A percentile compares a stretch with the other conserved stretches of the same genome.
Conservation (phyloP, 345 rosid genomes). For the Hibiscus syriacus region DNA sequence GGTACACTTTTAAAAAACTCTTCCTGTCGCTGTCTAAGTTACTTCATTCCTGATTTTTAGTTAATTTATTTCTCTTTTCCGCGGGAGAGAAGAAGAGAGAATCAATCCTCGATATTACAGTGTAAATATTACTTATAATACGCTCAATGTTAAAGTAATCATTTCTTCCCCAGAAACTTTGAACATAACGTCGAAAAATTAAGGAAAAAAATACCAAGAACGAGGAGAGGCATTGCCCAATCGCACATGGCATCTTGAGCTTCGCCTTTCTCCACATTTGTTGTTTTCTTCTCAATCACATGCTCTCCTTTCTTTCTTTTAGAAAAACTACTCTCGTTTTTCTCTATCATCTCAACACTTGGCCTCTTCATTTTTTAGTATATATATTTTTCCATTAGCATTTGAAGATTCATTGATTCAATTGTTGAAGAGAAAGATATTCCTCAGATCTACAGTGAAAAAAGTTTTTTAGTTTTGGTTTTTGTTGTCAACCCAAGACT, state of each 20-base stretch:
- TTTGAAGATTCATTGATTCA: conserved; percentile 36
- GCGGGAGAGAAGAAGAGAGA: conserved; percentile 11
- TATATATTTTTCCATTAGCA: conserved; percentile 16
- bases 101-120: no score
- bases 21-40: not conserved
- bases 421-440: conserved; percentile 19
- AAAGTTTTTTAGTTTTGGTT: conserved; percentile 2
- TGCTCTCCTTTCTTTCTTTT: conserved; percentile 28
- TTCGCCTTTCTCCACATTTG: conserved; percentile 23
- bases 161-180: no score
- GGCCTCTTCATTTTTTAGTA: conserved; percentile 7
- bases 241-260: conserved; percentile 49
- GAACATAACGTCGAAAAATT: no score
- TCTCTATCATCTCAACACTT: not conserved
- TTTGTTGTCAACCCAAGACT: not conserved
- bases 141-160: no score
- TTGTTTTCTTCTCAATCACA: conserved; percentile 33
- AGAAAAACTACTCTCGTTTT: not conserved
- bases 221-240: no score
- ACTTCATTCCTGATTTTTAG: not conserved
- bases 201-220: no score
- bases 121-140: not conserved
- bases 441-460: conserved; percentile 49
- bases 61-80: no score
- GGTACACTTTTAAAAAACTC: conserved; percentile 15